Base-by-base conservation (phyloP, 1,284 basidiomycete species). In the Fistulinella cinereoalba region DNA sequence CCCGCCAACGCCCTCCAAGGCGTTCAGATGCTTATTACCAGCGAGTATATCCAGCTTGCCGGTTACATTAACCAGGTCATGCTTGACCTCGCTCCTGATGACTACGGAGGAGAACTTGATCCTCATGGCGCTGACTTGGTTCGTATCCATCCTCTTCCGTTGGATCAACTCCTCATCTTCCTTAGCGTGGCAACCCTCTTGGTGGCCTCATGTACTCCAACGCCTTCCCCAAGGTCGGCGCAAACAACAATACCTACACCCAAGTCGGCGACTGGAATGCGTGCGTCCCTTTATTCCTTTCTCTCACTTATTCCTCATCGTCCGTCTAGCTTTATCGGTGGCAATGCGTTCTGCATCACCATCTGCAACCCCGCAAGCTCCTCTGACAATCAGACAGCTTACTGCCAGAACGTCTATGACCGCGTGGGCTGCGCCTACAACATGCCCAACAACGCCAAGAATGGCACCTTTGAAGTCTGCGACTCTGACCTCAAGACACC, bases 21-120 rank as follows among this genome's bases (percentile, higher is more conserved):
- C 37, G 71, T 77, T 0, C 78, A 80, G 64, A 72, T 78, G 60
- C 78, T 83, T 46, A 66, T 71, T 50, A 81, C 83, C 2, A 71
- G 73, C 0, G 71, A 77, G 47, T 90, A 89, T 58, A 64, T 82
- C 25, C 80, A 85, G 56, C 70, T 80, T 31, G 74, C 77, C 22
- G 86, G 80, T 10, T 77, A 71, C 64, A 72, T 89, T 51, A 70
- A 88, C 58, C 87, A 90, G 68, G 70, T 67, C 2, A 53, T 66
- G 52, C 65, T 90, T 52, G 73, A 86, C 66, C 61, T 90, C 37
- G 52, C 64, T 4, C 32, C 62, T 0, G 67, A 55, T 15, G 87
- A 90, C 57, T 76, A 59, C 19, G 87, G 87, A 58, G 87, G 87
- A 52, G 84, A 86, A 67, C 74, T 86, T 41, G 84, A 86, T 55